Evolutionary conservation across 257 asterid genomes (phyloP).

Genomic region (Haberlea rhodopensis): DNA sequence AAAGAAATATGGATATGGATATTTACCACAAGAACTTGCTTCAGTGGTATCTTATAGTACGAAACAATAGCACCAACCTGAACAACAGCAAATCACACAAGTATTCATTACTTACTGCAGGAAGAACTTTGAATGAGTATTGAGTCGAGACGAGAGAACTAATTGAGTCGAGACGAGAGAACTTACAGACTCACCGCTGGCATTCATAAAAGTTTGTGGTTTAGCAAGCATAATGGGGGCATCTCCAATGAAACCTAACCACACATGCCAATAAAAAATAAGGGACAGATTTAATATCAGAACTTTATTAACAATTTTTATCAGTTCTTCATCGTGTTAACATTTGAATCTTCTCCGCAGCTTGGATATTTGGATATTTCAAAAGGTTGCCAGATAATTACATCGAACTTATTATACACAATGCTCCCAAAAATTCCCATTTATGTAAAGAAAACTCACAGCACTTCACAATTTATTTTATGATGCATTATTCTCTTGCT

Average conservation of each 20-base stretch:
- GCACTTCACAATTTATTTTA: too few species aligned
- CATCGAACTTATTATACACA: not conserved
- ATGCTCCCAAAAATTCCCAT: not conserved
- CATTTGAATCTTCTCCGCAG: not conserved
- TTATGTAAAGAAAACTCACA: too few species aligned
- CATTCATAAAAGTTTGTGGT: slow-evolving; percentile 97
- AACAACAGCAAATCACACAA: slow-evolving; percentile 26
- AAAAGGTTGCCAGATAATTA: not conserved
- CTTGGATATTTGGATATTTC: not conserved
- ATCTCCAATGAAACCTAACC: slow-evolving; percentile 75
- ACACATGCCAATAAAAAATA: slow-evolving; percentile 23
- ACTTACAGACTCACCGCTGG: slow-evolving; percentile 99
- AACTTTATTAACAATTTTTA: not conserved
- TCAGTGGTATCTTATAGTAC: slow-evolving; percentile 83
- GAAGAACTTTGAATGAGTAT: slow-evolving; percentile 6
- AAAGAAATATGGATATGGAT: slow-evolving; percentile 18
- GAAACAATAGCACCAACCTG: slow-evolving; percentile 93
- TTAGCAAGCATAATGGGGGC: slow-evolving; percentile 91
- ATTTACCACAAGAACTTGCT: slow-evolving; percentile 91
- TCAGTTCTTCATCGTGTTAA: not conserved
- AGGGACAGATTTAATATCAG: slow-evolving; percentile 11
- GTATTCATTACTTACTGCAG: slow-evolving; percentile 15
- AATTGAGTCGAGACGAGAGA: slow-evolving; percentile 33
- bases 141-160: slow-evolving; percentile 47
- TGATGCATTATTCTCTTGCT: too few species aligned